Percentiles rank a stretch among this genome's conserved stretches.
Evolutionary conservation across 129 eudicot genomes (phyloP).

Genomic region (Smallanthus sonchifolius): DNA sequence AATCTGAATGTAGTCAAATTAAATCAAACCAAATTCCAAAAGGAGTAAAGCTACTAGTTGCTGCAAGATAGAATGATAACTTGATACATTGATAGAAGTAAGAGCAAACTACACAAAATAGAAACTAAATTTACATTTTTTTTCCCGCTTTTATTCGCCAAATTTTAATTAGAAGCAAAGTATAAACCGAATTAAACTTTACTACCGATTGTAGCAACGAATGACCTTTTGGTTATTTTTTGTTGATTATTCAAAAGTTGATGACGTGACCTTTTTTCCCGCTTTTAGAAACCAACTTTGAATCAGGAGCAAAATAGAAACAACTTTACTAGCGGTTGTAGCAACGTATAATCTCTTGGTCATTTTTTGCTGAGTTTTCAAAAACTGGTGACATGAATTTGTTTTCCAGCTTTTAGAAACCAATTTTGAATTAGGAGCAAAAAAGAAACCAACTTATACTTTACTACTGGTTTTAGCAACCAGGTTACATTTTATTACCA

Average conservation of each 20-base stretch:
- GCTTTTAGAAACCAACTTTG: not conserved
- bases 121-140: not conserved
- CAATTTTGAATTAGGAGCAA: not conserved
- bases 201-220: no score
- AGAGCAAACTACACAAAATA: not conserved
- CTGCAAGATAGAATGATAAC: not conserved
- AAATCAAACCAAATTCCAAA: not conserved
- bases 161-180: no score
- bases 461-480: not conserved
- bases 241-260: no score
- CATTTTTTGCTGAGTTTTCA: not conserved
- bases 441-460: not conserved
- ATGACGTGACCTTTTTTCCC: not conserved
- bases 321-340: not conserved
- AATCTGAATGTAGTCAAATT: slow-evolving; percentile 46
- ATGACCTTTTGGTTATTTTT: no score
- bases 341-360: not conserved
- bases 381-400: not conserved
- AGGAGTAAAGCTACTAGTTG: not conserved
- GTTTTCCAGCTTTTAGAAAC: not conserved
- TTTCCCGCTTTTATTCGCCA: no score
- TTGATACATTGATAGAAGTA: not conserved
- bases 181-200: no score
- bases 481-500: not conserved
- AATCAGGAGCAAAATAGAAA: not conserved